Evolutionary conservation across 352 stramenopile genomes (phyloP).

Genomic region (Globisporangium recalcitrans): DNA sequence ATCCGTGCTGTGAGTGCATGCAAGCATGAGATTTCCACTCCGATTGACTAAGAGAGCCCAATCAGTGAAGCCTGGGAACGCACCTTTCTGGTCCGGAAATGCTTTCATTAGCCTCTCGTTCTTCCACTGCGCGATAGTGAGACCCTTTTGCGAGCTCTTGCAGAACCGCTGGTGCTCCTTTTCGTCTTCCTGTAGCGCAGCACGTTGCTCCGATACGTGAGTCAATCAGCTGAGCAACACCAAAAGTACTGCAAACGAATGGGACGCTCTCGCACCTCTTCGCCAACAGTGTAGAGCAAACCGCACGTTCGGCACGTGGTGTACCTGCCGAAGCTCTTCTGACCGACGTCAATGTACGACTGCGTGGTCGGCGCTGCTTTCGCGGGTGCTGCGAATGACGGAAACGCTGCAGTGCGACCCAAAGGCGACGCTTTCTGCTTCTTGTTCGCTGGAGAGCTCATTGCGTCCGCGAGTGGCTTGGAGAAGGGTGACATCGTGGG

Average conservation of each 20-base stretch:
- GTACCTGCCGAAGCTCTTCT: conserved; percentile 62
- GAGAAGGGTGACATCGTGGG: conserved; percentile 21
- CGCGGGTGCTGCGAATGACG: conserved; percentile 4
- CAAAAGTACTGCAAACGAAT: not conserved
- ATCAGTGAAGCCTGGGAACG: not conserved
- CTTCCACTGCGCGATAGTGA: conserved; percentile 64
- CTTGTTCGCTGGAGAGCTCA: conserved; percentile 6
- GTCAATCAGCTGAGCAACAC: not conserved
- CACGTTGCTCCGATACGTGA: not conserved
- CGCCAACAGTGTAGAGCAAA: conserved; percentile 65
- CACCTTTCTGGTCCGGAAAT: conserved; percentile 35
- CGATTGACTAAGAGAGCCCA: not conserved
- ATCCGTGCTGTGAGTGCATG: conserved; percentile 30
- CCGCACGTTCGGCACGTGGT: conserved; percentile 56
- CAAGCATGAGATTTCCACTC: not conserved
- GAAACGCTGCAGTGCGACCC: not conserved
- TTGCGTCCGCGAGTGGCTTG: conserved; percentile 12
- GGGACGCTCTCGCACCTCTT: conserved; percentile 31
- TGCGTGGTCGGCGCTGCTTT: conserved; percentile 29
- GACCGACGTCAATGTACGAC: conserved; percentile 70
- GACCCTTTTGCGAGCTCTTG: conserved; percentile 29
- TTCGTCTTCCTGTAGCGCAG: conserved; percentile 51
- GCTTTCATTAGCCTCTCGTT: conserved; percentile 43
- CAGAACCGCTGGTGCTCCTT: conserved; percentile 66
- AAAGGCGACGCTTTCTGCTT: conserved; percentile 1